phyloP scores from a whole-genome alignment of 179 eudicot species.

The Actinidia arguta region DNA sequence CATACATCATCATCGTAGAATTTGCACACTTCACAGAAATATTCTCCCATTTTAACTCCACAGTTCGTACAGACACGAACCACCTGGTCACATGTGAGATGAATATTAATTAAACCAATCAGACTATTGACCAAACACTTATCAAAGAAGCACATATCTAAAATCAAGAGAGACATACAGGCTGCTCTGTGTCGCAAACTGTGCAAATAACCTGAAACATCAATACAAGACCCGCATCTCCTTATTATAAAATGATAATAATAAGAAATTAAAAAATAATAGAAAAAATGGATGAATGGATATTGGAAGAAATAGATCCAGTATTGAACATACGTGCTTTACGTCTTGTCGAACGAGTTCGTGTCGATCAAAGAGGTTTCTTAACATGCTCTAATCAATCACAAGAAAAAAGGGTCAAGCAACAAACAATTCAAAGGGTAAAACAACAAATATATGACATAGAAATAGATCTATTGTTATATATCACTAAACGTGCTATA shows the following conservation, averaged over 20 bases:
- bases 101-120: not conserved
- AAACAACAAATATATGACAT: no score
- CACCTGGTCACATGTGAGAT: slow-evolving; percentile 46
- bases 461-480: not conserved
- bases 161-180: slow-evolving; percentile 47
- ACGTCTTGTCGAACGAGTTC: slow-evolving; percentile 77
- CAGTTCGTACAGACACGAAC: slow-evolving; percentile 83
- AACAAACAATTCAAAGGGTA: no score
- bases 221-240: slow-evolving; percentile 15
- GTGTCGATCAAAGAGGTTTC: slow-evolving; percentile 69
- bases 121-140: slow-evolving; percentile 7
- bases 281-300: not conserved
- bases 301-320: not conserved
- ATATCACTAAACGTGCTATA: not conserved
- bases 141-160: not conserved
- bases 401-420: slow-evolving; percentile 12
- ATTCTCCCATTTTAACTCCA: slow-evolving; percentile 95
- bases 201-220: slow-evolving; percentile 84
- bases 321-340: slow-evolving; percentile 64
- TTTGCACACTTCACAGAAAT: slow-evolving; percentile 87
- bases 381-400: slow-evolving; percentile 60
- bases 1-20: slow-evolving; percentile 96
- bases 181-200: slow-evolving; percentile 98
- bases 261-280: not conserved
- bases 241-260: not conserved